Evolutionary conservation across 306 rosid species (phyloP), one percentile per base, ranked within the genome.

Genomic region (Hylodesmum podocarpum): DNA sequence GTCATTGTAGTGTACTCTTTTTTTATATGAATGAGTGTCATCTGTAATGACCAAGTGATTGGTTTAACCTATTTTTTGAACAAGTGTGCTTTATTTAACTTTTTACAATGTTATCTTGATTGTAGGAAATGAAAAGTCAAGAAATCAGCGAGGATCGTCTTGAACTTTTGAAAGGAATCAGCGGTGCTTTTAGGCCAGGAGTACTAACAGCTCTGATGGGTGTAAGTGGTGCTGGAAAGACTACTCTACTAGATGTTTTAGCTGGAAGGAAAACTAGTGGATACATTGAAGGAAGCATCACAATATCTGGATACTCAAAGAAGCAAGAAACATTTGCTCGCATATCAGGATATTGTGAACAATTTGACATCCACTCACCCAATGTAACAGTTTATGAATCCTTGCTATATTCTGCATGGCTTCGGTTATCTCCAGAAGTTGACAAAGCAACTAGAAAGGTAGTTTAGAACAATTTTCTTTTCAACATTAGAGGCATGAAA

Each of bases 211-310:
- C n/a, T n/a, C n/a, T n/a, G n/a, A n/a, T n/a, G n/a, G n/a, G n/a
- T 54, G 61, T 77, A 50, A 91, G 93, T 27, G 97, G 95, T 33
- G 93, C 95, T 3, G 93, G 97, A 2, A 92, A 89, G 68, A 92
- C 96, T 53, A 92, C 97, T 72, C 66, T 88, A 15, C 64, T 92
- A 88, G 97, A 92, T 81, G 97, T 89, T 33, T 79, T 89, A 74
- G 87, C 97, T 16, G 96, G 97, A 50, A 85, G 96, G 77, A 92
- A 92, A 88, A 92, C 89, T 46, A 78, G 83, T 36, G 97, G 97
- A 25, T 84, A 79, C 63, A 83, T 87, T 11, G 86, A 79, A 63
- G 96, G 97, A 75, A 80, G 65, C 72, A 81, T 88, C 65, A 74
- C 40, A 28, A 70, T 92, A 51, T 90, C 97, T 16, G 96, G 96